These are phyloP conservation scores for Pezicula carpinea DNA, from an alignment of 2,329 filamentous ascomycete genomes.

Conservation along the genomic window DNA sequence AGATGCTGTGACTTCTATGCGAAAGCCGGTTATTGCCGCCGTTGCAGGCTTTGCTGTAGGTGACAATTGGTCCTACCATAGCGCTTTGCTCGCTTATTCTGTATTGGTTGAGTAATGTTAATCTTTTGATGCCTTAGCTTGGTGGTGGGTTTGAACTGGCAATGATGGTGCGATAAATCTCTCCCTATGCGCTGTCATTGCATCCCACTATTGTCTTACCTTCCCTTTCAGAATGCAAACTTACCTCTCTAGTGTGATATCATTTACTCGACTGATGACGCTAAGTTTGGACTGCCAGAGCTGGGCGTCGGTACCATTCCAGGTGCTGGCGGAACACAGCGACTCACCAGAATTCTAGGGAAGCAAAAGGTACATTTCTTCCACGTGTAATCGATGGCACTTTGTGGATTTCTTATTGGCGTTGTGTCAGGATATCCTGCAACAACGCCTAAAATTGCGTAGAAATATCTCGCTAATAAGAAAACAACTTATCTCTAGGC, in stretches of 20 bases:
- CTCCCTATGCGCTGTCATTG: too few relatives aligned
- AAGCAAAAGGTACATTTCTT: conserved; percentile 27
- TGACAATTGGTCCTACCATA: conserved; percentile 8
- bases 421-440: too few relatives aligned
- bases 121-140: conserved; percentile 29
- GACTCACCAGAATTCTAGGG: conserved; percentile 30
- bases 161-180: conserved; percentile 33
- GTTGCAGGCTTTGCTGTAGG: conserved; percentile 47
- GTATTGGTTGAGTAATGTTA: conserved; percentile 1
- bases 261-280: conserved; percentile 25
- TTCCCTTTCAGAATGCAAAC: neutral
- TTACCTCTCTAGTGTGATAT: conserved; percentile 30
- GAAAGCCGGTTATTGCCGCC: conserved; percentile 44
- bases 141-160: conserved; percentile 48
- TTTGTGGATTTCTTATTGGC: neutral
- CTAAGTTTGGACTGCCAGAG: conserved; percentile 29
- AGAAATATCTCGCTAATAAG: too few relatives aligned
- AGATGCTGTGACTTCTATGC: conserved; percentile 30
- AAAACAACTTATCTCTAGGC: too few relatives aligned
- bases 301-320: conserved; percentile 29
- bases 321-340: conserved; percentile 28
- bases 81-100: conserved; percentile 1
- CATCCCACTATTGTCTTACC: neutral
- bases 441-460: too few relatives aligned
- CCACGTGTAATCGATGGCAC: neutral